A percentile compares a stretch with the other conserved stretches of the same genome.
Conservation (phyloP, 345 rosid genomes). For the Euphorbia peplus region DNA sequence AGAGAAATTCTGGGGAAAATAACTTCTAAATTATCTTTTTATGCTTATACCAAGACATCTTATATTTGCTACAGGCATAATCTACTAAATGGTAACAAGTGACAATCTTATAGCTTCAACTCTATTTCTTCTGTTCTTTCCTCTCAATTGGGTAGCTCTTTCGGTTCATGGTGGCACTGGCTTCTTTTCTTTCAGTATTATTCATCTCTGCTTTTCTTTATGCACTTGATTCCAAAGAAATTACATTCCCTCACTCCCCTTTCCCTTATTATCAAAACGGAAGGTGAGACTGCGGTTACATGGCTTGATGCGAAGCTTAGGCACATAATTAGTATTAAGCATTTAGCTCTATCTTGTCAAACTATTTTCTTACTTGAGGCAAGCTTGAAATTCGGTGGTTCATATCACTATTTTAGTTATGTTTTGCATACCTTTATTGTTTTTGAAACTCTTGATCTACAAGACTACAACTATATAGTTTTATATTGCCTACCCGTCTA, state of each 20-base stretch:
- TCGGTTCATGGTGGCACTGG: neutral
- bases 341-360: neutral
- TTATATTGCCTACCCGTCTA: neutral
- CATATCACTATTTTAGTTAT: neutral
- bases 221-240: neutral
- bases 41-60: neutral
- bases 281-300: neutral
- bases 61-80: neutral
- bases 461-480: neutral
- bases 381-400: neutral
- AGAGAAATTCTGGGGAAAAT: neutral
- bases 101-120: neutral
- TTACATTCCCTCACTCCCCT: neutral
- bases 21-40: neutral
- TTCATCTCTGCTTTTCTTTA: neutral
- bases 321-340: neutral
- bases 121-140: neutral
- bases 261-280: neutral
- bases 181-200: neutral
- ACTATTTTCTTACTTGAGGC: neutral
- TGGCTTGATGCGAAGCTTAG: neutral
- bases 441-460: neutral
- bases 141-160: neutral
- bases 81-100: too few relatives aligned
- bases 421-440: neutral